Evolutionary conservation across 2,329 filamentous ascomycete genomes (phyloP).

Genomic region (Calonectria pseudoturangicola): DNA sequence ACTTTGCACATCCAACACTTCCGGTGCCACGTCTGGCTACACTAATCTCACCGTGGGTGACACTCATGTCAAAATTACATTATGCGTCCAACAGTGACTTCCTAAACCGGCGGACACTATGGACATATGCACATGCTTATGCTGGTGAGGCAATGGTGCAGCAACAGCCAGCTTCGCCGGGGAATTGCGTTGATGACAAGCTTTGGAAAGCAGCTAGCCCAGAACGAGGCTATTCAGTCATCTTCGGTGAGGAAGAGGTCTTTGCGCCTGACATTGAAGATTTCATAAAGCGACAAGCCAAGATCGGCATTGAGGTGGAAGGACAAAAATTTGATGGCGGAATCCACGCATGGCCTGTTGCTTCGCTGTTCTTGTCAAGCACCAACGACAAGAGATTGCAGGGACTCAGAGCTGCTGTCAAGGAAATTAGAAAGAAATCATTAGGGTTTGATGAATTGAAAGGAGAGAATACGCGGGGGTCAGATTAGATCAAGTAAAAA

Average conservation of each 20-base stretch:
- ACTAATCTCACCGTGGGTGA: conserved; percentile 88
- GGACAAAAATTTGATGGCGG: conserved; percentile 77
- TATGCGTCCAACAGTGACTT: conserved; percentile 84
- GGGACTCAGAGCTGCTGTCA: conserved; percentile 67
- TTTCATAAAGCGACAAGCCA: conserved; percentile 73
- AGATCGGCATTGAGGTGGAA: conserved; percentile 72
- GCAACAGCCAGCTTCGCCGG: conserved; percentile 75
- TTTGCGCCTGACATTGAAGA: conserved; percentile 81
- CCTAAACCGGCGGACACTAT: conserved; percentile 79
- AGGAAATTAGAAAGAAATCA: conserved; percentile 61
- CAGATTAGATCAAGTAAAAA: conserved; percentile 81
- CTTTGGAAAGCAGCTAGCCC: conserved; percentile 83
- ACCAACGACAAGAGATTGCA: conserved; percentile 69
- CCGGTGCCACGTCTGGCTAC: conserved; percentile 73
- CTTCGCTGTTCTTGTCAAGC: conserved; percentile 73
- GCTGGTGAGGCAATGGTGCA: conserved; percentile 64
- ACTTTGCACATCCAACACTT: conserved; percentile 46
- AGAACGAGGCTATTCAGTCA: conserved; percentile 78
- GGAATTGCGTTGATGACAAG: conserved; percentile 77
- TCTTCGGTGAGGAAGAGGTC: conserved; percentile 86
- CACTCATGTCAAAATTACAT: conserved; percentile 80
- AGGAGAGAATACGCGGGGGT: conserved; percentile 58
- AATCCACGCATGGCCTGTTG: conserved; percentile 90
- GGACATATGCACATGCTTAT: conserved; percentile 83
- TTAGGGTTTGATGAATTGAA: conserved; percentile 44